phyloP scores from a whole-genome alignment of 2,329 filamentous ascomycete species.

The Botrytis galanthina region DNA sequence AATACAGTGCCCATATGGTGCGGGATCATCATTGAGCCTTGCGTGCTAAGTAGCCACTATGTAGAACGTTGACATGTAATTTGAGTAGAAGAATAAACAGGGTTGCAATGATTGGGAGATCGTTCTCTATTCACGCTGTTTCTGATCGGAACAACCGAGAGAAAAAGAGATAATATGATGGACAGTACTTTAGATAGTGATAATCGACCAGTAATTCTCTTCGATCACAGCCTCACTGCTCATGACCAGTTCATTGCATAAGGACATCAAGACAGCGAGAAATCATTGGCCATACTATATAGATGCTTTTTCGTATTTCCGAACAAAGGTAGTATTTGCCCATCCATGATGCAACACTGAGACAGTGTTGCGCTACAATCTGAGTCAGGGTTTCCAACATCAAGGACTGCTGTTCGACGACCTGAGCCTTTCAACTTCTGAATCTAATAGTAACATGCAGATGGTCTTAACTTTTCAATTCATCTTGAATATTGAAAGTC shows the following conservation, averaged over 20 bases:
- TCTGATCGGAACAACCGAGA: neutral
- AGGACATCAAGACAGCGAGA: neutral
- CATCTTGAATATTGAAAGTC: neutral
- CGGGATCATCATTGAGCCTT: neutral
- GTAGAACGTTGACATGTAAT: neutral
- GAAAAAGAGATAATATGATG: neutral
- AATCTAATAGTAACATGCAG: neutral
- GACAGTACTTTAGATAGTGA: neutral
- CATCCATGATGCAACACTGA: neutral
- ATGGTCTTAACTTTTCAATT: neutral
- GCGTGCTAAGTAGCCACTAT: neutral
- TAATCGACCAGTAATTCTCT: neutral
- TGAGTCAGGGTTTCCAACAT: neutral
- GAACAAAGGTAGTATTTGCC: neutral
- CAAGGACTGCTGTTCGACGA: neutral
- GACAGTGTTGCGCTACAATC: neutral
- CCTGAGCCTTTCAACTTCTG: neutral
- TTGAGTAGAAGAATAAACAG: neutral
- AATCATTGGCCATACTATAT: neutral
- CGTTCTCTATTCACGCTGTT: neutral
- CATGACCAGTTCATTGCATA: neutral
- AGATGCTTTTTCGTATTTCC: neutral
- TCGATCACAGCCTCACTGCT: neutral
- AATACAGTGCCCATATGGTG: neutral
- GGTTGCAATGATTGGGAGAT: neutral